Evolutionary conservation across 129 eudicot species (phyloP), one percentile per base, ranked within the genome.

Genomic region (Chrysanthemum lavandulifolium): DNA sequence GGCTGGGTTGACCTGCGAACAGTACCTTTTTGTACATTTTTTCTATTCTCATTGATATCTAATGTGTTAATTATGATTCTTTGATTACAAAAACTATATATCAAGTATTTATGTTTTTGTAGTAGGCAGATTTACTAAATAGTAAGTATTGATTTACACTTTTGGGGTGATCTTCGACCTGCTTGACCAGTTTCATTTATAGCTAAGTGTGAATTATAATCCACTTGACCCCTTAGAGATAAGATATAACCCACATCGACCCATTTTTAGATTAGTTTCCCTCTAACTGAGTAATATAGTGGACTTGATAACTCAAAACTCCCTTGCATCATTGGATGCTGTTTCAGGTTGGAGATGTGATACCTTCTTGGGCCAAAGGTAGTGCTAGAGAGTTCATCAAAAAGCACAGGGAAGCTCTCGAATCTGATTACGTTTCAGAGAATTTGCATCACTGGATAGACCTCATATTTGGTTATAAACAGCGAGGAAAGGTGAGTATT

Each of bases 301-400:
- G 47, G 47, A 40, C 2, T 40, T 40, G 47, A 40, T 40, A 40
- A 40, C 47, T 40, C 47, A 5, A 40, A 40, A 40, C 47, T 40
- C 7, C 10, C 47, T 40, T 66, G 60, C 51, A 49, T 77, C 31
- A 50, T 65, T 16, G 36, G 65, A 68, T 65, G 23, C 31, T 78
- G 75, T 73, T 69, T 23, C 79, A 94, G 99, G 99, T 94, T 70
- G 96, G 96, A 68, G 91, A 82, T 82, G 99, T 80, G 76, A 78
- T 94, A 76, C 99, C 99, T 82, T 85, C 96, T 73, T 94, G 99
- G 99, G 97, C 99, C 55, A 90, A 90, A 77, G 97, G 96, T 79
- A 90, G 99, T 86, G 93, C 80, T 23, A 84, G 96, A 79, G 99
- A 94, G 87, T 94, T 94, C 79, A 88, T 94, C 79, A 86, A 84